Evolutionary conservation across 2,329 filamentous ascomycete species (phyloP), one percentile per base, ranked within the genome.

Genomic region (Aspergillus piperis): DNA sequence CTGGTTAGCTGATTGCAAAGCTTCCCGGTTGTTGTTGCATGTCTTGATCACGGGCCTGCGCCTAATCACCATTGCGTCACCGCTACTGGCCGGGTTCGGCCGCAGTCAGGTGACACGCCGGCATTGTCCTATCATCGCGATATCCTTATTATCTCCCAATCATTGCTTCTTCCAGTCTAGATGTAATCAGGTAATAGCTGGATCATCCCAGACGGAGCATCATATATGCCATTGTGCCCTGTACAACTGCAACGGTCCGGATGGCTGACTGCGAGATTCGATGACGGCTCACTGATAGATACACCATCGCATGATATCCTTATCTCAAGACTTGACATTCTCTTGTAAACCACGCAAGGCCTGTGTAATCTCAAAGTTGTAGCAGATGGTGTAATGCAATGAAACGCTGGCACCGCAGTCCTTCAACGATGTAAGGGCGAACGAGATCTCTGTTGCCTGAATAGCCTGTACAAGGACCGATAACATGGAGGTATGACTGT

Each of bases 31-130:
- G 39, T 17, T 55, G 53, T 47, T 55, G 53, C 53, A 55, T 55
- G 39, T 30, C 25, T 47, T 19, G 53, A 55, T 44, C 39, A 42
- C 53, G 52, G 39, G 53, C 39, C 30, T 19, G 25, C 38, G 23
- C 42, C 52, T 41, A 55, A 55, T 65, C 63, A 63, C 53, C 57
- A 57, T 67, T 67, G 64, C 64, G 66, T 68, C 66, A 68, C 59
- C 58, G 49, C 57, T 52, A 38, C 59, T 54, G 57, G 66, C 64
- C 56, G 60, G 57, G 19, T 62, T 66, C 62, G 60, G 7, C 44
- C 39, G 30, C 30, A 50, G 42, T 66, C 64, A 66, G 63, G 63
- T 67, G 63, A 66, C 59, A 30, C 15, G 25, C 47, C 25, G 11
- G 25, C 8, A 30, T 39, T 56, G 25, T 56, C 42, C 30, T 42